A percentile compares a stretch with the other conserved stretches of the same genome.
These are phyloP conservation scores for Amanita brunnescens DNA, from an alignment of 768 basidiomycete genomes.

Conservation along the genomic window DNA sequence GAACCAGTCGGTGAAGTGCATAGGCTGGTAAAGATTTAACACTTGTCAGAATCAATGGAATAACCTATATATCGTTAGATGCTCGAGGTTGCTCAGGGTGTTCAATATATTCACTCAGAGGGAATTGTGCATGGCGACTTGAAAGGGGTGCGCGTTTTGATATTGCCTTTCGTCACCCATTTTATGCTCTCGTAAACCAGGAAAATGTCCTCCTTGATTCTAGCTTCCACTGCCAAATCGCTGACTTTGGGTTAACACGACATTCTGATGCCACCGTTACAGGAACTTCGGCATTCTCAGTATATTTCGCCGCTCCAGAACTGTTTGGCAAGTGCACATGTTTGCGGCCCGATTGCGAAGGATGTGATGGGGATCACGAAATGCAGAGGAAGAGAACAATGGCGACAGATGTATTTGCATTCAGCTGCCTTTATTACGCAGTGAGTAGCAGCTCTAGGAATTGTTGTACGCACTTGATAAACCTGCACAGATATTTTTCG, in stretches of 20 bases:
- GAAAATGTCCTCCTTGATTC: neutral
- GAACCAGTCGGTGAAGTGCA: neutral
- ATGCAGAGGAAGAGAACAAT: neutral
- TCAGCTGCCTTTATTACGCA: neutral
- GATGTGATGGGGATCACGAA: neutral
- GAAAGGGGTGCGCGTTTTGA: neutral
- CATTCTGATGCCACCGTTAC: neutral
- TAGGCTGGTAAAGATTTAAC: neutral
- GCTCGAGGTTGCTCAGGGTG: neutral
- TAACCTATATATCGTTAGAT: neutral
- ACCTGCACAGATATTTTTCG: neutral
- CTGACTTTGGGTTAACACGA: neutral
- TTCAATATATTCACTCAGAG: neutral
- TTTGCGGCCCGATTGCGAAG: neutral
- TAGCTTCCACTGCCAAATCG: neutral
- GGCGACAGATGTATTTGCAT: neutral
- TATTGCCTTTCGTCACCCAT: neutral
- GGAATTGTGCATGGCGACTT: neutral
- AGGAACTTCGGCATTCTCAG: neutral
- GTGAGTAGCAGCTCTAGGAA: neutral
- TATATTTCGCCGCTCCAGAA: neutral
- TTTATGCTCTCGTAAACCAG: neutral
- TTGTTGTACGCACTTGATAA: neutral
- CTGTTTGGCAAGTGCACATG: neutral
- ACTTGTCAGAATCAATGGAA: neutral